These are phyloP conservation scores for Epichloe uncinata DNA, from an alignment of 2,329 filamentous ascomycete species.

Conservation along the genomic window DNA sequence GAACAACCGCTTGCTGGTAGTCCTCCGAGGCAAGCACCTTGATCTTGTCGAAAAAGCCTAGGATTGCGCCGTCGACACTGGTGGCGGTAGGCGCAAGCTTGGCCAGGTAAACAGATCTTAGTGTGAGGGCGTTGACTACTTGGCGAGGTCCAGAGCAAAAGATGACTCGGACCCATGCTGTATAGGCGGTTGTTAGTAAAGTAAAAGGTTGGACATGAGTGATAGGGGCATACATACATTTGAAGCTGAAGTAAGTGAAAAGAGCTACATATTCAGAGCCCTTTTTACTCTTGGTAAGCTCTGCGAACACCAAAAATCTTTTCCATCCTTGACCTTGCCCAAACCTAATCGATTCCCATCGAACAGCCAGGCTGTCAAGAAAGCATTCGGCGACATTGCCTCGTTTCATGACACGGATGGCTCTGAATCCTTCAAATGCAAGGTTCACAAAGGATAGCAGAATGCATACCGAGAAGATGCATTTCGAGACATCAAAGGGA, in stretches of 20 bases:
- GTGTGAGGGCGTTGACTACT: conserved; percentile 76
- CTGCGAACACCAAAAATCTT: conserved; percentile 83
- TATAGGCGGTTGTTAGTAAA: neutral
- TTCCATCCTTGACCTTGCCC: conserved; percentile 68
- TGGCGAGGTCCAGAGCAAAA: conserved; percentile 88
- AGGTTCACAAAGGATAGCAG: conserved; percentile 79
- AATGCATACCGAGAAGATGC: conserved; percentile 91
- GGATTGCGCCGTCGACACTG: conserved; percentile 47
- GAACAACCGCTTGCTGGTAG: conserved; percentile 65
- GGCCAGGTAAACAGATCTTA: conserved; percentile 70
- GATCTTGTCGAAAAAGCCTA: conserved; percentile 76
- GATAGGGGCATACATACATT: conserved; percentile 31
- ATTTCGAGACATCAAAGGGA: conserved; percentile 67
- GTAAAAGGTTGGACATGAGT: neutral
- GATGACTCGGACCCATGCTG: conserved; percentile 77
- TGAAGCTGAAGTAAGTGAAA: conserved; percentile 74
- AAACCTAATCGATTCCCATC: conserved; percentile 69
- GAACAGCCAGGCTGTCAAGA: conserved; percentile 73
- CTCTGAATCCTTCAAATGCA: conserved; percentile 65
- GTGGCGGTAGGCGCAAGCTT: conserved; percentile 46
- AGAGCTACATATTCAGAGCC: conserved; percentile 81
- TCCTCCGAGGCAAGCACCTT: conserved; percentile 58
- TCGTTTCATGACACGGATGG: conserved; percentile 66
- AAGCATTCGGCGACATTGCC: conserved; percentile 87
- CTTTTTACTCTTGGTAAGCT: conserved; percentile 82